Percentiles rank a stretch among this genome's conserved stretches.
Evolutionary conservation across 352 stramenopile genomes (phyloP).

Genomic region (Thraustochytrium aureum): DNA sequence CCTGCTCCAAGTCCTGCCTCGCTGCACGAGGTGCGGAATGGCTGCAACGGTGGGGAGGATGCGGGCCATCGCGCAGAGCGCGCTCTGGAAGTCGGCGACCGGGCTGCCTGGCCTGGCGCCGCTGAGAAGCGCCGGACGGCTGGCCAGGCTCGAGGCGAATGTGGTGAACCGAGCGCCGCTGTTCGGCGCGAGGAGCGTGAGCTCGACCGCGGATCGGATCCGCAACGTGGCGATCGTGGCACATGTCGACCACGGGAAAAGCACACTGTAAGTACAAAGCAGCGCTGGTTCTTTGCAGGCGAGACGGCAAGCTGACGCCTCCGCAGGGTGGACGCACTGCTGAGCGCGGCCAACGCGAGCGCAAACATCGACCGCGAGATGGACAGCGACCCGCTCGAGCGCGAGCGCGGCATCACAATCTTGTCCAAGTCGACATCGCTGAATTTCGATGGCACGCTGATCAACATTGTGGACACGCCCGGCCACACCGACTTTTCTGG

Average conservation of each 20-base stretch:
- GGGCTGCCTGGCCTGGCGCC: no score
- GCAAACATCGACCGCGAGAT: slow-evolving; percentile 81
- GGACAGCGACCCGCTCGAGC: slow-evolving; percentile 97
- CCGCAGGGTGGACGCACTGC: slow-evolving; percentile 43
- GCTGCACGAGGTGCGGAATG: no score
- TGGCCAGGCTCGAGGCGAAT: no score
- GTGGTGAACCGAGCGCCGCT: no score
- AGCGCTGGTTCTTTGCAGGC: slow-evolving; percentile 69
- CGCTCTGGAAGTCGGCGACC: no score
- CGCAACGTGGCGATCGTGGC: slow-evolving; percentile 85
- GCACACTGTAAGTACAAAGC: slow-evolving; percentile 96
- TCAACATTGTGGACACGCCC: slow-evolving; percentile 98
- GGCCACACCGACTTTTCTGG: slow-evolving; percentile 98
- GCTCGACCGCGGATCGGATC: slow-evolving; percentile 53
- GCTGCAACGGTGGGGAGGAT: no score
- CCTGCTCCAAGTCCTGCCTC: no score
- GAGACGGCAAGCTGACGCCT: no score
- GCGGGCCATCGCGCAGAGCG: no score
- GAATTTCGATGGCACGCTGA: slow-evolving; percentile 81
- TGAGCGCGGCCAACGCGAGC: not conserved
- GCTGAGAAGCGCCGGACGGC: no score
- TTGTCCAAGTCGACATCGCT: slow-evolving; percentile 97
- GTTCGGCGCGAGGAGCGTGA: not conserved
- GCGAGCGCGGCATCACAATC: slow-evolving; percentile 98
- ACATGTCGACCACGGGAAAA: slow-evolving; percentile 99